These are phyloP conservation scores for Colletotrichum filicis DNA, from an alignment of 2,329 filamentous ascomycete species.

Conservation along the genomic window DNA sequence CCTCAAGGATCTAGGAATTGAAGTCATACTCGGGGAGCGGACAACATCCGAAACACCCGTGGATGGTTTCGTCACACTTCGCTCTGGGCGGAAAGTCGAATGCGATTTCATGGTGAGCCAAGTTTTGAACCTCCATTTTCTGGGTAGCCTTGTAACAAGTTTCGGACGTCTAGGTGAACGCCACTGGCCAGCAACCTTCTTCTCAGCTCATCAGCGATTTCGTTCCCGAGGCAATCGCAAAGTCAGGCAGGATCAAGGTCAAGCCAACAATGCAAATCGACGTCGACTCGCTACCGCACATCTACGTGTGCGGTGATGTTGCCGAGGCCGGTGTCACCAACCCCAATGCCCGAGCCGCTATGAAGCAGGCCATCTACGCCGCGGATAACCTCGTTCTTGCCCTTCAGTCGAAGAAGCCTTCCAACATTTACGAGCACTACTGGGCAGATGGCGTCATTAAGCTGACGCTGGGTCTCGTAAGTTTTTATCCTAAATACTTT, in stretches of 20 bases:
- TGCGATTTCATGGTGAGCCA: slow-evolving; percentile 62
- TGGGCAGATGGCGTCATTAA: slow-evolving; percentile 64
- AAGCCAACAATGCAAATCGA: slow-evolving; percentile 67
- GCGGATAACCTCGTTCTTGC: slow-evolving; percentile 64
- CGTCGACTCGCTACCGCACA: slow-evolving; percentile 57
- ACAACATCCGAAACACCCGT: slow-evolving; percentile 49
- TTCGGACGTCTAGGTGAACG: slow-evolving; percentile 58
- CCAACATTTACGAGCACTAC: slow-evolving; percentile 51
- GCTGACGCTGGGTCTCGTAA: slow-evolving; percentile 63
- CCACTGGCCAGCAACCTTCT: slow-evolving; percentile 69
- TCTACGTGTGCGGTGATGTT: slow-evolving; percentile 75
- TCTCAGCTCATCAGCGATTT: slow-evolving; percentile 58
- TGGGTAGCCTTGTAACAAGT: neutral
- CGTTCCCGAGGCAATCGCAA: slow-evolving; percentile 55
- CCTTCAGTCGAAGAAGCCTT: slow-evolving; percentile 52
- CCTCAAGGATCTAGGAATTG: slow-evolving; percentile 57
- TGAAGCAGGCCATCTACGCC: slow-evolving; percentile 62
- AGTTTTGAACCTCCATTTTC: neutral
- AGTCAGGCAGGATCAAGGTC: slow-evolving; percentile 62
- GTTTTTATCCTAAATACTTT: slow-evolving; percentile 32
- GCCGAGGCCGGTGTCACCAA: slow-evolving; percentile 61
- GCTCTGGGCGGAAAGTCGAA: slow-evolving; percentile 54
- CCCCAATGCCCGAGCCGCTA: slow-evolving; percentile 66
- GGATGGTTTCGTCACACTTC: slow-evolving; percentile 53
- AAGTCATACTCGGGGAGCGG: slow-evolving; percentile 63